Evolutionary conservation across 805 yeast genomes (phyloP), one percentile per base, ranked within the genome.

Genomic region (Ogataea corticis): DNA sequence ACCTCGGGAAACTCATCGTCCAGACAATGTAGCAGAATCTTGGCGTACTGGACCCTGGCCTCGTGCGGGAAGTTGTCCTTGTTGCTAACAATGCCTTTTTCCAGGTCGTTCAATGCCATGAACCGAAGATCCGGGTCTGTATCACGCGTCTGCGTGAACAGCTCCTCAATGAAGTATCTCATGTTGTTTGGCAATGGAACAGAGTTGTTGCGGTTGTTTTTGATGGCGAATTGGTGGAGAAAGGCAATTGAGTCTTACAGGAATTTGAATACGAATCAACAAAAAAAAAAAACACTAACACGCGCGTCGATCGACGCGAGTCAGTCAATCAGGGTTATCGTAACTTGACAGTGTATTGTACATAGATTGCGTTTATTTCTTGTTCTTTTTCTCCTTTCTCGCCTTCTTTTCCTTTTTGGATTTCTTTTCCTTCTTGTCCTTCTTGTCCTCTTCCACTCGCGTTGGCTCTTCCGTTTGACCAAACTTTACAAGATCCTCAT

Each of bases 51-150:
- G 4, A 38, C 34, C 74, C 68, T 28, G 63, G 64, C 42, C 72
- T 66, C 33, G 57, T 14, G 71, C 62, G 38, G 70, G 67, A 39
- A 70, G 59, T 55, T 79, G 66, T 58, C 41, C 54, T 65, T 48
- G 70, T 63, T 46, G 60, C 55, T 46, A 48, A 47, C 44, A 50
- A 65, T 46, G 41, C 60, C 66, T 57, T 76, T 76, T 54, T 76
- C 79, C 55, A 87, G 72, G 58, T 88, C 96, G 54, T 78, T 85
- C 44, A 88, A 68, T 2, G 91, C 95, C 96, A 88, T 88, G 67
- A 82, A 88, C 61, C 96, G 70, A 53, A 85, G 68, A 59, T 88
- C 96, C 3, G 94, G 85, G 56, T 88, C 96, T 2, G 82, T 83
- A 52, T 83, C 87, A 33, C 69, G 69, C 12, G 82, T 77, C 52